These are phyloP conservation scores for Rhizopogon sp. DNA, from an alignment of 768 basidiomycete species.

Conservation along the genomic window DNA sequence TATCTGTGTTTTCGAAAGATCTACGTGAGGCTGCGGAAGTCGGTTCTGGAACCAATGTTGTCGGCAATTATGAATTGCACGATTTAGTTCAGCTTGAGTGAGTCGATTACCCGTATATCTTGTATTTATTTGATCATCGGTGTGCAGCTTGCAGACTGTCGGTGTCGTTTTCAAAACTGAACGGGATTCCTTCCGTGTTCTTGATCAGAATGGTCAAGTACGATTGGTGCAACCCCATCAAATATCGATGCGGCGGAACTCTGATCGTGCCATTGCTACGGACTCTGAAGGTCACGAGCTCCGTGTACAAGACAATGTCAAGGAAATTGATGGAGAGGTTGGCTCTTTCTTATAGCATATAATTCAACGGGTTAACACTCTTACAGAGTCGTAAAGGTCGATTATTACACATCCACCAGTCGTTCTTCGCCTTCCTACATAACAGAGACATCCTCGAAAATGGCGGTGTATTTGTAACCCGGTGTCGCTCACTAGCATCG, in stretches of 20 bases:
- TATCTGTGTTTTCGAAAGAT: constrained; percentile 97
- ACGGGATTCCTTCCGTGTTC: constrained; percentile 89
- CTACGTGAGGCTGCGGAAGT: constrained; percentile 96
- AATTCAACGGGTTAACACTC: not conserved
- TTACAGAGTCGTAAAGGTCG: constrained; percentile 76
- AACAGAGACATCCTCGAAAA: constrained; percentile 89
- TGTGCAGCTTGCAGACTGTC: constrained; percentile 76
- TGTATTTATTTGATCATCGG: constrained; percentile 7
- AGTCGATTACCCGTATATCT: constrained; percentile 25
- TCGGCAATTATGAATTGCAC: constrained; percentile 93
- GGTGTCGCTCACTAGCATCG: constrained; percentile 76
- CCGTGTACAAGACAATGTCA: constrained; percentile 84
- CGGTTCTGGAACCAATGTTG: constrained; percentile 83
- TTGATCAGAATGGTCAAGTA: constrained; percentile 91
- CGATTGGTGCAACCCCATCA: constrained; percentile 91
- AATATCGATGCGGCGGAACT: constrained; percentile 86
- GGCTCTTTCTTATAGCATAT: constrained; percentile 15
- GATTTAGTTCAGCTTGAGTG: constrained; percentile 97
- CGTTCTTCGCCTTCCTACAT: constrained; percentile 90
- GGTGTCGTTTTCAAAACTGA: constrained; percentile 98
- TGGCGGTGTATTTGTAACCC: constrained; percentile 91
- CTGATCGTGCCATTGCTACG: constrained; percentile 76
- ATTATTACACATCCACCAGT: constrained; percentile 91
- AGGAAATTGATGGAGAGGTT: constrained; percentile 88
- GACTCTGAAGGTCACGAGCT: constrained; percentile 89